phyloP scores from a whole-genome alignment of 768 basidiomycete genomes.

The Mycena metata region DNA sequence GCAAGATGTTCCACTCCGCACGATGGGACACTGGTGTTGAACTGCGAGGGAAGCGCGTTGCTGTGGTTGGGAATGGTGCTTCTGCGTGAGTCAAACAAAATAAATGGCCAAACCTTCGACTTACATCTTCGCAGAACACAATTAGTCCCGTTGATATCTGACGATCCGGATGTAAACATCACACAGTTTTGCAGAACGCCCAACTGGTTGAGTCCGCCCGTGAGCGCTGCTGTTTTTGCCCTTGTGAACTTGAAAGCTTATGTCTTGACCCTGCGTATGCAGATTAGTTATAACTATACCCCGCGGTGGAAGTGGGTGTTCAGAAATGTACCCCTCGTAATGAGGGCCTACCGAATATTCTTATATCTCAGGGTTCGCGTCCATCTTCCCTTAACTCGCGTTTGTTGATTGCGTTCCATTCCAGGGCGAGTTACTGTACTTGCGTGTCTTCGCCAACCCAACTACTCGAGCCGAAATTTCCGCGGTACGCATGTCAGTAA shows the following conservation, averaged over 20 bases:
- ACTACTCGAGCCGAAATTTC: constrained; percentile 27
- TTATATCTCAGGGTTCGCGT: constrained; percentile 39
- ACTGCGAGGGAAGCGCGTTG: constrained; percentile 62
- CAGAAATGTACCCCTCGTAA: constrained; percentile 53
- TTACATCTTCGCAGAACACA: constrained; percentile 62
- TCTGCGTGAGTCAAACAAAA: constrained; percentile 56
- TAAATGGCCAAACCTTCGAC: background rate
- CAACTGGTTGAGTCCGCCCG: constrained; percentile 68
- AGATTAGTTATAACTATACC: constrained; percentile 48
- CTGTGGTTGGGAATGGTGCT: constrained; percentile 71
- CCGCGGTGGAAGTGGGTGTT: constrained; percentile 56
- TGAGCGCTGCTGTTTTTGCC: constrained; percentile 43
- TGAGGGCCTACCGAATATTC: constrained; percentile 47
- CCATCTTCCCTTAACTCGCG: too few species aligned
- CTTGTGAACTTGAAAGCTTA: background rate
- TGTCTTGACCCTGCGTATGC: too few species aligned
- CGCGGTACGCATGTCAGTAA: constrained; percentile 13
- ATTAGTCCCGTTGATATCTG: constrained; percentile 65
- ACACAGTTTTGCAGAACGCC: constrained; percentile 73
- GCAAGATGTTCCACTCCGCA: constrained; percentile 66
- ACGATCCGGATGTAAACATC: constrained; percentile 62
- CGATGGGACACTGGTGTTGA: constrained; percentile 58
- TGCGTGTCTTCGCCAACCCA: constrained; percentile 18
- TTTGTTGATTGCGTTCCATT: background rate
- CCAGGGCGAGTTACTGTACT: constrained; percentile 28